Conservation (phyloP, 805 yeast species). For the Schwanniomyces occidentalis region DNA sequence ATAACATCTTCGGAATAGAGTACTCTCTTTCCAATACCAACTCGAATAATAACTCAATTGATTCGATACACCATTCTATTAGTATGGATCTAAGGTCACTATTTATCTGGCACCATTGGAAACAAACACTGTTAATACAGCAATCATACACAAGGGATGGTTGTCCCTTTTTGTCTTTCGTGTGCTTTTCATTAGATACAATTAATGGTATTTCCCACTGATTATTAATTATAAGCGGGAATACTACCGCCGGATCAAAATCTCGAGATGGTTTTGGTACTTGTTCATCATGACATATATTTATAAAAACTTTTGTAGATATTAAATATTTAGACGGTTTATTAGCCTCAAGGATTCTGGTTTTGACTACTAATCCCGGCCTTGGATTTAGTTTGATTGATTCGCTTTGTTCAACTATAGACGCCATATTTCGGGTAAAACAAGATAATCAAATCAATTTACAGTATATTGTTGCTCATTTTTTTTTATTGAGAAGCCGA, state of each 20-base stretch:
- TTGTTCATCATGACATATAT: constrained; percentile 64
- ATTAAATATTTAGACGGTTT: constrained; percentile 24
- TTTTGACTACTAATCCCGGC: constrained; percentile 75
- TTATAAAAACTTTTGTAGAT: constrained; percentile 70
- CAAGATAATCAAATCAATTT: no score
- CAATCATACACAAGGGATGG: constrained; percentile 74
- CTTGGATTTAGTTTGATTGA: constrained; percentile 45
- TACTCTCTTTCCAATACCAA: constrained; percentile 62
- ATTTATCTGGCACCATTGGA: constrained; percentile 61
- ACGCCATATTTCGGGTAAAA: no score
- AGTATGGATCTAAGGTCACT: constrained; percentile 61
- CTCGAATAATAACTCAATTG: constrained; percentile 58
- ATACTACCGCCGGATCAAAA: constrained; percentile 59
- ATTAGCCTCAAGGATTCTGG: constrained; percentile 45
- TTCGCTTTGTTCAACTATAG: constrained; percentile 8
- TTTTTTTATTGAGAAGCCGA: no score
- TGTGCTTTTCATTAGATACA: constrained; percentile 57
- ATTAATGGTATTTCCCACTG: constrained; percentile 87
- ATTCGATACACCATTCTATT: constrained; percentile 82
- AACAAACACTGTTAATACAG: constrained; percentile 63
- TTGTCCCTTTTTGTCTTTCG: constrained; percentile 69
- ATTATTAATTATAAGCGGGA: constrained; percentile 63
- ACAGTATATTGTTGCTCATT: no score
- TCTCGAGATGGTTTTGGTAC: constrained; percentile 62
- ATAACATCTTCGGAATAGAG: constrained; percentile 66